These are phyloP conservation scores for Nitzschia inconspicua DNA, from an alignment of 108 stramenopile species.

Conservation along the genomic window DNA sequence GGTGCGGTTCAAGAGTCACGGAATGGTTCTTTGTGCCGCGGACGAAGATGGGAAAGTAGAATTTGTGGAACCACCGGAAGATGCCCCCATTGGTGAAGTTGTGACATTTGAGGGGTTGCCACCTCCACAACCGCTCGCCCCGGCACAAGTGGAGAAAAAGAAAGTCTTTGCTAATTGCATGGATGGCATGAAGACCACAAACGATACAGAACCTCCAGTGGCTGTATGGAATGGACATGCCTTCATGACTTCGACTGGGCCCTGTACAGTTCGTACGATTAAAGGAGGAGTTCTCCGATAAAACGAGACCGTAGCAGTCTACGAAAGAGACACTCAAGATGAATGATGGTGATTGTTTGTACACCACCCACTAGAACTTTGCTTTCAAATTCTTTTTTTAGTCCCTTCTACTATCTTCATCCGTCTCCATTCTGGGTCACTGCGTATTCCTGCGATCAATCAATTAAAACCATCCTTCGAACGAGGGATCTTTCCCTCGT, in stretches of 20 bases:
- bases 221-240: constrained; percentile 85
- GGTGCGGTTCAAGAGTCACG: constrained; percentile 91
- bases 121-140: constrained; percentile 62
- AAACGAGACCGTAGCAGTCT: too few species aligned
- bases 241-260: too few species aligned
- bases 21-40: constrained; percentile 98
- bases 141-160: constrained; percentile 94
- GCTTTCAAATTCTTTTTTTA: background rate
- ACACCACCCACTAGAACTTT: background rate
- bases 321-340: too few species aligned
- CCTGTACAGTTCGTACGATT: too few species aligned
- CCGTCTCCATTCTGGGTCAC: background rate
- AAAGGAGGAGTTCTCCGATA: too few species aligned
- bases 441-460: background rate
- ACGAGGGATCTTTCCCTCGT: constrained; percentile 69
- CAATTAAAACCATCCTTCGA: constrained; percentile 80
- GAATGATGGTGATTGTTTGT: too few species aligned
- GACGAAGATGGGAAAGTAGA: constrained; percentile 82
- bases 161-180: constrained; percentile 90
- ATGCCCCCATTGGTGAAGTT: constrained; percentile 88
- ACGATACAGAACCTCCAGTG: constrained; percentile 55
- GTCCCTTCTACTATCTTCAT: background rate
- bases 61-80: constrained; percentile 93
- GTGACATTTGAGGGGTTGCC: constrained; percentile 89
- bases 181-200: constrained; percentile 85